These are phyloP conservation scores for Silene conica DNA, from an alignment of 148 eudicot species.

Conservation along the genomic window DNA sequence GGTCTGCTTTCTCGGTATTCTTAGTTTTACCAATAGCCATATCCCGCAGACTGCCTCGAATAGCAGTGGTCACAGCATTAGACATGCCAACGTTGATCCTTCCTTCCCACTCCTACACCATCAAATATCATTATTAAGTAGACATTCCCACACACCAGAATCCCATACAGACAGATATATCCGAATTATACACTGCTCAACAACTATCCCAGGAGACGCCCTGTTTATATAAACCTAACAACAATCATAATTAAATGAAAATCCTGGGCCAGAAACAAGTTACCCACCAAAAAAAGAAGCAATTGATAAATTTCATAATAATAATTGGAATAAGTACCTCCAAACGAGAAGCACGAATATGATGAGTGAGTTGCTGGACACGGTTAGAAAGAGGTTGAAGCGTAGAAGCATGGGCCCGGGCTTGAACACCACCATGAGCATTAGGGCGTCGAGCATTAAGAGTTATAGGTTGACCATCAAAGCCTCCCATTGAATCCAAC, in stretches of 20 bases:
- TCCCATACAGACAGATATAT: too few species aligned
- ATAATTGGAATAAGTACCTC: constrained; percentile 41
- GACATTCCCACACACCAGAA: too few species aligned
- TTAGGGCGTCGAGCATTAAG: constrained; percentile 73
- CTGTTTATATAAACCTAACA: too few species aligned
- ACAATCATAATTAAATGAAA: too few species aligned
- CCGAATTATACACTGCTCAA: too few species aligned
- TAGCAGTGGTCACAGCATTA: constrained; percentile 86
- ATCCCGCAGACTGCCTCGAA: constrained; percentile 83
- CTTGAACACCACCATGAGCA: constrained; percentile 85
- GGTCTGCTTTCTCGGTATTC: constrained; percentile 83
- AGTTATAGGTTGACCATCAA: constrained; percentile 42
- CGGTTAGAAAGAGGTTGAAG: constrained; percentile 87
- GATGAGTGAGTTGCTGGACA: constrained; percentile 57
- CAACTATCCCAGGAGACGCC: too few species aligned
- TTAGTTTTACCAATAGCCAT: constrained; percentile 90
- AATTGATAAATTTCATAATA: too few species aligned
- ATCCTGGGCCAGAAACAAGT: too few species aligned
- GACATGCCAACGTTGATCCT: constrained; percentile 73
- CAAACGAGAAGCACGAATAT: constrained; percentile 72
- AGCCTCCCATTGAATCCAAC: constrained; percentile 47
- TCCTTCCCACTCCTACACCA: constrained; percentile 91
- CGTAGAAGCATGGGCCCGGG: constrained; percentile 58
- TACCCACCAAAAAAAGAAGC: too few species aligned
- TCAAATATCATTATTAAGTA: not conserved